phyloP scores from a whole-genome alignment of 2,329 filamentous ascomycete genomes.

The Purpureocillium takamizusanense region DNA sequence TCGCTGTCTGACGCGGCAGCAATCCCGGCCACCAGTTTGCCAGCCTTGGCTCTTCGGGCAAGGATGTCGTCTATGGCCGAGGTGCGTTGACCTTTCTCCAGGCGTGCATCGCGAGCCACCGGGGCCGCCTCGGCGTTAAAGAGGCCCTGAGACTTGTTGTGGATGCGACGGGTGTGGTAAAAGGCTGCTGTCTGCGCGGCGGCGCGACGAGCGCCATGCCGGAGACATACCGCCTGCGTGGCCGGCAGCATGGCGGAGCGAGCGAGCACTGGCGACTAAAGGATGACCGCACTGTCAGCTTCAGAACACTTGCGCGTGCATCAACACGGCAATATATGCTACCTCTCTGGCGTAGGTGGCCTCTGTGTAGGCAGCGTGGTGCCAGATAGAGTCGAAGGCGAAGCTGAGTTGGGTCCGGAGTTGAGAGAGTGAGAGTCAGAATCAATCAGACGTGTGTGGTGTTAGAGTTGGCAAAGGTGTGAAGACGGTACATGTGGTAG shows the following conservation, averaged over 20 bases:
- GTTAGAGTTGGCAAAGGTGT: too few relatives aligned
- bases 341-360: too few relatives aligned
- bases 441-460: background rate
- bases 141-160: slow-evolving; percentile 10
- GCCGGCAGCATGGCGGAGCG: slow-evolving; percentile 3
- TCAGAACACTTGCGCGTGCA: too few relatives aligned
- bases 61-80: slow-evolving; percentile 20
- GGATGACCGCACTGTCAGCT: background rate
- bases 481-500: too few relatives aligned
- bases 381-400: too few relatives aligned
- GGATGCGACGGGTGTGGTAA: slow-evolving; percentile 7
- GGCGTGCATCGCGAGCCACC: slow-evolving; percentile 13
- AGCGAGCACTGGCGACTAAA: too few relatives aligned
- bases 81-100: slow-evolving; percentile 12
- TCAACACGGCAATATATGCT: too few relatives aligned
- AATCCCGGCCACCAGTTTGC: slow-evolving; percentile 62
- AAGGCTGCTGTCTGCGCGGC: slow-evolving; percentile 1
- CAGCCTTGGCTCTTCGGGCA: slow-evolving; percentile 53
- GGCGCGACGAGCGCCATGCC: slow-evolving; percentile 1
- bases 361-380: too few relatives aligned
- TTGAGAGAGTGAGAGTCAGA: background rate
- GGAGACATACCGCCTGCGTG: background rate
- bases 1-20: slow-evolving; percentile 72
- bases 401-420: too few relatives aligned
- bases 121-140: slow-evolving; percentile 15